These are phyloP conservation scores for Protomyces arabidopsidicola DNA, from an alignment of 1,139 yeast genomes.

Conservation along the genomic window DNA sequence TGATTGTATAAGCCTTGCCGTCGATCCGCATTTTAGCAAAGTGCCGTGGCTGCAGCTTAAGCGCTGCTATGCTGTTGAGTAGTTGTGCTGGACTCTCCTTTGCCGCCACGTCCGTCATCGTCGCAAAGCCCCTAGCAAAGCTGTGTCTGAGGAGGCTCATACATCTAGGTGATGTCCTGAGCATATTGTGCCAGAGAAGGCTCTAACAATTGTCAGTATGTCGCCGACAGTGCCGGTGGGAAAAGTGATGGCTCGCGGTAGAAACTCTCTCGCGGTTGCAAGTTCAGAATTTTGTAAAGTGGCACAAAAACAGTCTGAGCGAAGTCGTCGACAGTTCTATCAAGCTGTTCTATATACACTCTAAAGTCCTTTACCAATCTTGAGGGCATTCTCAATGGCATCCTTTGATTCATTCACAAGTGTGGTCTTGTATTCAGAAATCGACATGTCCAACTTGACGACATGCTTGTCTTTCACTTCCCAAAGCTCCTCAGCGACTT, in stretches of 20 bases:
- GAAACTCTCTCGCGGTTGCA: too few relatives aligned
- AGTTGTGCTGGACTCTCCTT: neutral
- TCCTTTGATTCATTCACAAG: slow-evolving; percentile 25
- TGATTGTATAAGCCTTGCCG: slow-evolving; percentile 79
- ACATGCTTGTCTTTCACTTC: slow-evolving; percentile 32
- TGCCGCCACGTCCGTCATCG: neutral
- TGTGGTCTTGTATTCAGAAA: slow-evolving; percentile 29
- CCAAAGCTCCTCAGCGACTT: slow-evolving; percentile 79
- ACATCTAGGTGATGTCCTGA: too few relatives aligned
- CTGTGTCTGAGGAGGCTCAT: neutral
- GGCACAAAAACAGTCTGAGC: too few relatives aligned
- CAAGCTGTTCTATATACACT: neutral
- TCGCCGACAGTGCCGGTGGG: too few relatives aligned
- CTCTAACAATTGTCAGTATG: too few relatives aligned
- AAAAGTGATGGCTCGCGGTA: too few relatives aligned
- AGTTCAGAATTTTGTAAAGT: too few relatives aligned
- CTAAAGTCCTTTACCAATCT: slow-evolving; percentile 16
- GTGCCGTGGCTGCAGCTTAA: slow-evolving; percentile 35
- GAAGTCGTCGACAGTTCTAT: too few relatives aligned
- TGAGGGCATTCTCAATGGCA: slow-evolving; percentile 27
- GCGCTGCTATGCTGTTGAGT: neutral
- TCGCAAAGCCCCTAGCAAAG: neutral
- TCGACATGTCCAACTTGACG: slow-evolving; percentile 28
- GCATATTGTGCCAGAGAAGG: too few relatives aligned
- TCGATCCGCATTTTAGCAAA: slow-evolving; percentile 82